These are phyloP conservation scores for Candida parachauliodes DNA, from an alignment of 805 yeast genomes.

Conservation along the genomic window DNA sequence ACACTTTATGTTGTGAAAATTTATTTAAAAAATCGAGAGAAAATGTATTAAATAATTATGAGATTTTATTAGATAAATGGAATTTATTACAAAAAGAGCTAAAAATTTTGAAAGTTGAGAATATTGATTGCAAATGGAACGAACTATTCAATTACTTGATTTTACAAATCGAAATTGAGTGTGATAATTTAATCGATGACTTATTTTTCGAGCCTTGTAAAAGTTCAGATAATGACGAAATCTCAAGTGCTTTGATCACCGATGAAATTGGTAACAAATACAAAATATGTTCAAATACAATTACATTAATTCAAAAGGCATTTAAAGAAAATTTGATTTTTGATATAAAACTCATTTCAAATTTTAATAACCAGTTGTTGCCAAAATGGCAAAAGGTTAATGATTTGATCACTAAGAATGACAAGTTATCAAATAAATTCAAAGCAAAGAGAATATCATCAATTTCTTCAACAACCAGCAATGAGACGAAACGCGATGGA, in stretches of 20 bases:
- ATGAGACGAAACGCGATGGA: slow-evolving; percentile 6
- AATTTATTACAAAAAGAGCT: slow-evolving; percentile 39
- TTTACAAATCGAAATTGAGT: slow-evolving; percentile 30
- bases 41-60: slow-evolving; percentile 35
- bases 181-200: slow-evolving; percentile 18
- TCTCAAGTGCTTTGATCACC: slow-evolving; percentile 15
- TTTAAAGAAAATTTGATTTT: slow-evolving; percentile 36
- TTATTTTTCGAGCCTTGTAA: slow-evolving; percentile 10
- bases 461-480: not conserved
- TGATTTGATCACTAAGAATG: slow-evolving; percentile 7
- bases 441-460: not conserved
- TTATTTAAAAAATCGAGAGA: slow-evolving; percentile 27
- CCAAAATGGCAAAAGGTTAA: slow-evolving; percentile 24
- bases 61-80: slow-evolving; percentile 37
- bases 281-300: slow-evolving; percentile 37
- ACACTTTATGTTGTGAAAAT: slow-evolving; percentile 13
- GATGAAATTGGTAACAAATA: slow-evolving; percentile 29
- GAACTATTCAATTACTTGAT: slow-evolving; percentile 48
- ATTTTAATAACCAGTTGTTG: slow-evolving; percentile 23
- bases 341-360: slow-evolving; percentile 20
- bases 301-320: slow-evolving; percentile 31
- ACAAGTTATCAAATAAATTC: not conserved
- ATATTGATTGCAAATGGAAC: slow-evolving; percentile 55
- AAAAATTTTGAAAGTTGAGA: slow-evolving; percentile 37
- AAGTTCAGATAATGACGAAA: not conserved